Conservation (phyloP, 768 basidiomycete species). For the Pleurotus sapidus region DNA sequence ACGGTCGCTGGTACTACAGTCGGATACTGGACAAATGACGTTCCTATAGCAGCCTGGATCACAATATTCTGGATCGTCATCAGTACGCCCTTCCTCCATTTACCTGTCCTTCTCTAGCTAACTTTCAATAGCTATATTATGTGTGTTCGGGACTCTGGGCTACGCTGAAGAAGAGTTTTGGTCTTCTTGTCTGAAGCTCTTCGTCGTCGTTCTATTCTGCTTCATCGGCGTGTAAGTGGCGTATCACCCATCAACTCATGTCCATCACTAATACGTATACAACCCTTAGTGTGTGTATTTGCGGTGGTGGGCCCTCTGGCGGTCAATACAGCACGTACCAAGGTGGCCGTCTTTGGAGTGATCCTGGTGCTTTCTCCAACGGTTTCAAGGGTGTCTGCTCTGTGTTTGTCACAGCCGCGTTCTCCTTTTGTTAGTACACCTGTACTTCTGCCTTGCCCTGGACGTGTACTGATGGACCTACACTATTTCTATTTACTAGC, state of each 20-base stretch:
- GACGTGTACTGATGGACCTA: neutral
- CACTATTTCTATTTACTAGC: constrained; percentile 24
- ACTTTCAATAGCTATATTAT: constrained; percentile 27
- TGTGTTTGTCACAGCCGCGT: constrained; percentile 40
- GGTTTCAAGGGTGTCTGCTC: constrained; percentile 45
- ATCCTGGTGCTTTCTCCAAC: constrained; percentile 40
- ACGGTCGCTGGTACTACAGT: constrained; percentile 44
- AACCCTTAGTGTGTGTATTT: constrained; percentile 32
- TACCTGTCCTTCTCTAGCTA: neutral
- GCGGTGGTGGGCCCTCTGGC: constrained; percentile 36
- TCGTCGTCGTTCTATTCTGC: constrained; percentile 43
- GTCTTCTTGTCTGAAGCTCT: constrained; percentile 46
- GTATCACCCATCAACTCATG: neutral
- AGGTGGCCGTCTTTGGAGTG: constrained; percentile 34
- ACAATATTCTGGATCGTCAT: constrained; percentile 42
- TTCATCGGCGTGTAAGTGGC: constrained; percentile 39
- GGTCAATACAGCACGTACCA: constrained; percentile 34
- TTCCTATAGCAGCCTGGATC: constrained; percentile 42
- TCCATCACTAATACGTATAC: neutral
- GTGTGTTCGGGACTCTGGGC: constrained; percentile 42
- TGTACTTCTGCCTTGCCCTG: neutral
- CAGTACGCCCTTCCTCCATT: constrained; percentile 17
- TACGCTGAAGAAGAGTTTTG: constrained; percentile 49
- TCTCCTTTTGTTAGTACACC: constrained; percentile 24
- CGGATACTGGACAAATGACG: constrained; percentile 38